Conservation (phyloP, 73 alveolate species). For the Uronychia setigera region DNA sequence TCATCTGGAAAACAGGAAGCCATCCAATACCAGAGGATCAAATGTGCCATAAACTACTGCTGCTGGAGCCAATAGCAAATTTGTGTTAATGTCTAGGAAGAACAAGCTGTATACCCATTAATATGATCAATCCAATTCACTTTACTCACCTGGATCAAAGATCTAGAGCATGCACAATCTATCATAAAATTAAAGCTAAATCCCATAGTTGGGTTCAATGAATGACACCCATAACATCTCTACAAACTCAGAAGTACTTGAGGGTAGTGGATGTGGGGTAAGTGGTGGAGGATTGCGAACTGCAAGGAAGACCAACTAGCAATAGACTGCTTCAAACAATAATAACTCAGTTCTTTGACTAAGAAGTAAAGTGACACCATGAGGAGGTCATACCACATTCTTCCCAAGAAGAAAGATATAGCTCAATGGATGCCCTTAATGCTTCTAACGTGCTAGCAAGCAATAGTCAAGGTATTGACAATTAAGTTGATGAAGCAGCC, state of each 20-base stretch:
- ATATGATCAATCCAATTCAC: not conserved
- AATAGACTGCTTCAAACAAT: not conserved
- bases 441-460: not conserved
- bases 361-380: not conserved
- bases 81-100: not conserved
- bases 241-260: not conserved
- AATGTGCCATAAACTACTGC: too few species aligned
- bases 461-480: not conserved
- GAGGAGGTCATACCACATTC: not conserved
- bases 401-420: not conserved
- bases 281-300: too few species aligned
- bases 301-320: not conserved
- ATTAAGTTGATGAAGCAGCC: too few species aligned
- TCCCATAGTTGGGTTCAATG: not conserved
- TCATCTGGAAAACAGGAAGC: not conserved
- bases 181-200: not conserved
- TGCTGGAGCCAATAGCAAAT: too few species aligned
- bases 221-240: not conserved
- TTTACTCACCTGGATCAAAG: not conserved
- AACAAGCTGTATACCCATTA: not conserved
- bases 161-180: not conserved
- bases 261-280: too few species aligned
- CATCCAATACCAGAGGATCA: not conserved
- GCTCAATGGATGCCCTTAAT: not conserved
- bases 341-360: not conserved